Conservation (phyloP, 805 yeast genomes). For the Candida anglica region DNA sequence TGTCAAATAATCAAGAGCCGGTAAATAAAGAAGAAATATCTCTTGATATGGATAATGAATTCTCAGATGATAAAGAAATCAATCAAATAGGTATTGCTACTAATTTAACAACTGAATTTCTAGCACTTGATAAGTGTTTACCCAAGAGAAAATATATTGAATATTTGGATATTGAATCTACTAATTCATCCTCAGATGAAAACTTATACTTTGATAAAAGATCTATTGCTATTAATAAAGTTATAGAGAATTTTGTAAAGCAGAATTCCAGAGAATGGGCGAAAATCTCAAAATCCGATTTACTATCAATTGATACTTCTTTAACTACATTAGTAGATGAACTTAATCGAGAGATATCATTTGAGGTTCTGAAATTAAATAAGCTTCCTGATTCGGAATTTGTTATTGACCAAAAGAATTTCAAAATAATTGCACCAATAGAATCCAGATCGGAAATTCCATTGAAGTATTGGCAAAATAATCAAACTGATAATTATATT, state of each 20-base stretch:
- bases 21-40: conserved; percentile 27
- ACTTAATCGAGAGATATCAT: conserved; percentile 14
- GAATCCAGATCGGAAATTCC: conserved; percentile 9
- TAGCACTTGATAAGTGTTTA: conserved; percentile 83
- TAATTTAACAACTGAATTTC: conserved; percentile 42
- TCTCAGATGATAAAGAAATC: too few species aligned
- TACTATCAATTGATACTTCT: conserved; percentile 11
- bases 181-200: not conserved
- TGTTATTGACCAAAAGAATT: conserved; percentile 17
- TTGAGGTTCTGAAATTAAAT: conserved; percentile 12
- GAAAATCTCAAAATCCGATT: conserved; percentile 7
- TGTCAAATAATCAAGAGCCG: conserved; percentile 2
- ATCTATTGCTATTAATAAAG: conserved; percentile 29
- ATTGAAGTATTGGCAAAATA: conserved; percentile 30
- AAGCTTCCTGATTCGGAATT: conserved; percentile 8
- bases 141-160: conserved; percentile 61
- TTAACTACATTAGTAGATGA: conserved; percentile 13
- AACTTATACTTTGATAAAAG: conserved; percentile 26
- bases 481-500: conserved; percentile 34
- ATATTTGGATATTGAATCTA: conserved; percentile 38
- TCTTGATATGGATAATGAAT: conserved; percentile 19
- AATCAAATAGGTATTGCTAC: too few species aligned
- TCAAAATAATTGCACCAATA: conserved; percentile 24
- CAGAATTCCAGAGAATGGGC: conserved; percentile 10
- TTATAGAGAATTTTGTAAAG: conserved; percentile 23